Conservation (phyloP, 1,284 basidiomycete genomes). For the Trichosporon coremiiforme region DNA sequence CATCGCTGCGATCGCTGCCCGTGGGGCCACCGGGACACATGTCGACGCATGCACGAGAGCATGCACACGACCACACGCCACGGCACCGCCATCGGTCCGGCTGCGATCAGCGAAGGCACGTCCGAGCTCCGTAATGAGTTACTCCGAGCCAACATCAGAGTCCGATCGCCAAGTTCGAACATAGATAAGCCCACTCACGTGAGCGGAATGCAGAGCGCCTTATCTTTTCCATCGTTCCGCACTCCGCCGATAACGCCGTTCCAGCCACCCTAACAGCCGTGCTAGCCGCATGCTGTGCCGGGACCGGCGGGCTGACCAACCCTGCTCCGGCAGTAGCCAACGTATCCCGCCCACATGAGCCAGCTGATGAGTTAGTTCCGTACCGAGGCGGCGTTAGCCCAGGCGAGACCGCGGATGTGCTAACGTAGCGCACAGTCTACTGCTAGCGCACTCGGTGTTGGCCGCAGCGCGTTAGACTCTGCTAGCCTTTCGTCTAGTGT, state of each 20-base stretch:
- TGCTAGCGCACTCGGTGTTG: background rate
- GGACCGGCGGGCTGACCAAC: background rate
- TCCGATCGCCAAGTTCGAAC: background rate
- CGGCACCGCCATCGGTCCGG: background rate
- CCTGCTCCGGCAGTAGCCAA: background rate
- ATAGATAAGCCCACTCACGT: background rate
- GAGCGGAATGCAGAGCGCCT: background rate
- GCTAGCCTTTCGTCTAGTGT: background rate
- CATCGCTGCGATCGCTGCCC: background rate
- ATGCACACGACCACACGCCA: background rate
- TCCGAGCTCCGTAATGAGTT: background rate
- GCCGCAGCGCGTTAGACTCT: background rate
- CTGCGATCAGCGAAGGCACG: background rate
- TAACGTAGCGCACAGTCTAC: background rate
- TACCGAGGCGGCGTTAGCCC: background rate
- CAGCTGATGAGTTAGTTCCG: background rate
- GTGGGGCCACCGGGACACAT: background rate
- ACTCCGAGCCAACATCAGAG: background rate
- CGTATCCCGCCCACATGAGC: background rate
- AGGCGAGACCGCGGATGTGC: background rate
- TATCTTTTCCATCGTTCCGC: background rate
- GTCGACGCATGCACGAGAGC: background rate
- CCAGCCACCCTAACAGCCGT: background rate
- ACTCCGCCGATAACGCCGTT: background rate
- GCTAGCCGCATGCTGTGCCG: constrained; percentile 1